Conservation (phyloP, 177 flowering plant genomes). For the Vitis hybrid region DNA sequence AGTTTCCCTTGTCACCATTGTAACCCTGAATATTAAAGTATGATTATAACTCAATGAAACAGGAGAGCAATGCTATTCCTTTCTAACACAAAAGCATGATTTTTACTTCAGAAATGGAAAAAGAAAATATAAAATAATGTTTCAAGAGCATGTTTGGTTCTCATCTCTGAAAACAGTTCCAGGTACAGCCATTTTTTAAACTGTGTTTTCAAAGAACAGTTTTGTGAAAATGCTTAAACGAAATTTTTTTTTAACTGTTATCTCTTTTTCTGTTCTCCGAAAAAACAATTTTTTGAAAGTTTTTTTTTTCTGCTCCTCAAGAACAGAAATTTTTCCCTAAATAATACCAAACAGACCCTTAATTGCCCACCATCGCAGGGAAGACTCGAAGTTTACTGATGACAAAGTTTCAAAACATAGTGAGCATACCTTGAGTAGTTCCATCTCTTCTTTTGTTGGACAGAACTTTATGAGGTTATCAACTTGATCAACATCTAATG, state of each 20-base stretch:
- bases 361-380: not conserved
- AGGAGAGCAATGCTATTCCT: not conserved
- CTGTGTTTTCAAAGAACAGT: no score
- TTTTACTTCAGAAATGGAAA: no score
- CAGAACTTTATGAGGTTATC: slow-evolving; percentile 94
- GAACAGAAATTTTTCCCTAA: not conserved
- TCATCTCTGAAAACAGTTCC: not conserved
- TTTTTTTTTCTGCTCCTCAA: not conserved
- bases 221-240: no score
- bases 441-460: slow-evolving; percentile 97
- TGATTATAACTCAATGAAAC: slow-evolving; percentile 8
- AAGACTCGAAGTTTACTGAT: not conserved
- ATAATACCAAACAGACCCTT: no score
- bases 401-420: not conserved
- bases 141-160: not conserved
- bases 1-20: slow-evolving; percentile 72
- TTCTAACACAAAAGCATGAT: no score
- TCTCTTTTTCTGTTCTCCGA: no score
- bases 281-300: no score
- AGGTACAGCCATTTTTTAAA: no score
- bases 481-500: slow-evolving; percentile 87
- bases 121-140: no score
- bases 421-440: slow-evolving; percentile 67
- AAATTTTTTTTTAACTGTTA: no score
- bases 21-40: slow-evolving; percentile 59